Base-by-base conservation (phyloP, 345 rosid genomes). In the Eutrema yunnanense region DNA sequence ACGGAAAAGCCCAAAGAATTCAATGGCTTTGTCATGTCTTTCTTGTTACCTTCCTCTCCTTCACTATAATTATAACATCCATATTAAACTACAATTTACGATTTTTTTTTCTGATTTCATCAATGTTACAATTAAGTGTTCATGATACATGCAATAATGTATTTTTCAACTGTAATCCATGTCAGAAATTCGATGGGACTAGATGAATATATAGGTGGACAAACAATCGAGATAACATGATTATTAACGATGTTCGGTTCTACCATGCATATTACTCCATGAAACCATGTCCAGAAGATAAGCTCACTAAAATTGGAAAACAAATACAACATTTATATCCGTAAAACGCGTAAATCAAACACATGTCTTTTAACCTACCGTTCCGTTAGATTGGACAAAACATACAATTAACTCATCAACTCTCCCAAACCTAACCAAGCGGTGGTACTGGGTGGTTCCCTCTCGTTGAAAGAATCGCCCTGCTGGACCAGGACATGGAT, bases 1-100 rank as follows among this genome's bases (percentile, higher is more conserved):
- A 67, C 75, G n/a, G 96, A 90, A 65, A 71, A 80, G 30, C 16
- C 92, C 5, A 22, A 26, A 61, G 63, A 78, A 33, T 90, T 92
- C 81, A 90, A 86, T 81, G 54, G 51, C 33, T 59, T 83, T 61
- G 62, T 86, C 73, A 64, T 71, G 27, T 59, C 77, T 43, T 92
- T 92, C 88, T 74, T 88, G 33, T 51, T 65, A 48, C 14, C 73
- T 43, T 19, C 46, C 4, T 49, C 49, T 65, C 42, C 56, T 16
- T 48, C 75, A 47, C 13, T 34, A 14, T 50, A 64, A 49, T 8
- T 71, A 13, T 58, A 36, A 48, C 42, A 16, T 48, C 9, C 43
- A 47, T 56, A 16, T 36, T 9, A 29, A 47, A 46, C 50, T 54
- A n/a, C 0, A 8, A 2, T 6, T 22, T 40, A 13, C 9, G n/a